phyloP scores from a whole-genome alignment of 192 early-diverging fungal species.

The Physocladia obscura region DNA sequence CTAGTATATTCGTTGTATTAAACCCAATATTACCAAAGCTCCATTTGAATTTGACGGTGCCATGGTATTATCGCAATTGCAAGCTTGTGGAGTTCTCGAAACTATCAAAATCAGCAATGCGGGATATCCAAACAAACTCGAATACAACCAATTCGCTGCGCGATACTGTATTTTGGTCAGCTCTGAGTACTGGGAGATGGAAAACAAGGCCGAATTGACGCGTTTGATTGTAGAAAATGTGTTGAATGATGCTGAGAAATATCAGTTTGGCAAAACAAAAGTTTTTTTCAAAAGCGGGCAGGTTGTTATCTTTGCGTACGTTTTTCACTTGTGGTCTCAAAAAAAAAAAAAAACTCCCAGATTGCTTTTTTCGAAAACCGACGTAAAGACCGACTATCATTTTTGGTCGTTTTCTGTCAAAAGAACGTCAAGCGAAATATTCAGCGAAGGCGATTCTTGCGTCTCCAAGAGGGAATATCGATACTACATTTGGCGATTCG shows the following conservation, averaged over 20 bases:
- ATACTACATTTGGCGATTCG: conserved; percentile 51
- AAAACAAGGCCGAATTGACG: neutral
- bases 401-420: conserved; percentile 80
- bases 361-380: conserved; percentile 86
- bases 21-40: conserved; percentile 87
- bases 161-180: conserved; percentile 43
- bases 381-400: conserved; percentile 75
- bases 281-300: conserved; percentile 98
- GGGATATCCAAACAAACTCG: conserved; percentile 79
- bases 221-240: conserved; percentile 50
- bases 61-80: conserved; percentile 86
- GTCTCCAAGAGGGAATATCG: conserved; percentile 53
- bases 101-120: conserved; percentile 91
- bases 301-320: conserved; percentile 19
- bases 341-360: too few species aligned
- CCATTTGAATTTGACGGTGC: conserved; percentile 84
- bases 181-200: conserved; percentile 3
- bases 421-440: conserved; percentile 80
- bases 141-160: conserved; percentile 80
- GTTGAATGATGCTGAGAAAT: conserved; percentile 82
- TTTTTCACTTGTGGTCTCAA: neutral
- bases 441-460: conserved; percentile 38
- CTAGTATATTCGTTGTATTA: conserved; percentile 91
- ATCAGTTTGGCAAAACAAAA: conserved; percentile 90
- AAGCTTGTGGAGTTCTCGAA: conserved; percentile 90